phyloP scores from a whole-genome alignment of 768 basidiomycete genomes.

The Symmetrospora coprosmae region DNA sequence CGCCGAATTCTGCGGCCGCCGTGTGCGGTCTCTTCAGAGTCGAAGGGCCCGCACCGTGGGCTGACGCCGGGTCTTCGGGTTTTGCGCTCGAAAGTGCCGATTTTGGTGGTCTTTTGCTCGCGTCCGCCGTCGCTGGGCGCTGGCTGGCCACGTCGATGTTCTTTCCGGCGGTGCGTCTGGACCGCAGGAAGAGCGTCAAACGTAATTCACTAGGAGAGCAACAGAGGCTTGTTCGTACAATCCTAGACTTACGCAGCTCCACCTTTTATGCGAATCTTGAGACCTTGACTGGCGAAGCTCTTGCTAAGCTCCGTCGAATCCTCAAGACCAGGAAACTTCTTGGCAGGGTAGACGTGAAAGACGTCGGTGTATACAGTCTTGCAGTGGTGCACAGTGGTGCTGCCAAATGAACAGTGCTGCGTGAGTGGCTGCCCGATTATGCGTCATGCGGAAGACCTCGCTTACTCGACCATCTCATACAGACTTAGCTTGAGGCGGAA shows the following conservation, averaged over 20 bases:
- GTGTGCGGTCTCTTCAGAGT: too few species aligned
- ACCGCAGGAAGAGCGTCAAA: too few species aligned
- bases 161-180: too few species aligned
- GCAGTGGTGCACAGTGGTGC: conserved; percentile 16
- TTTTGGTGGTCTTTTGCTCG: too few species aligned
- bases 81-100: too few species aligned
- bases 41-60: too few species aligned
- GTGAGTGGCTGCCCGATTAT: not conserved
- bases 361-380: conserved; percentile 15
- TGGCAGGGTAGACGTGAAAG: conserved; percentile 10
- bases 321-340: not conserved
- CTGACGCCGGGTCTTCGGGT: too few species aligned
- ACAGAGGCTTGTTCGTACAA: too few species aligned
- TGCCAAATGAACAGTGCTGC: not conserved
- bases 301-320: conserved; percentile 15
- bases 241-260: conserved; percentile 13
- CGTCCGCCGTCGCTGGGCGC: too few species aligned
- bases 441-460: not conserved
- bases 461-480: conserved; percentile 20
- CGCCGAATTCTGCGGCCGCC: too few species aligned
- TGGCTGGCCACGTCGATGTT: too few species aligned
- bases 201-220: too few species aligned
- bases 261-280: conserved; percentile 21
- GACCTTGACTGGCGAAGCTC: conserved; percentile 16
- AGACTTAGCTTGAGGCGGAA: conserved; percentile 10